Conservation (phyloP, 2,329 filamentous ascomycete species). For the Fragosphaeria purpurea region DNA sequence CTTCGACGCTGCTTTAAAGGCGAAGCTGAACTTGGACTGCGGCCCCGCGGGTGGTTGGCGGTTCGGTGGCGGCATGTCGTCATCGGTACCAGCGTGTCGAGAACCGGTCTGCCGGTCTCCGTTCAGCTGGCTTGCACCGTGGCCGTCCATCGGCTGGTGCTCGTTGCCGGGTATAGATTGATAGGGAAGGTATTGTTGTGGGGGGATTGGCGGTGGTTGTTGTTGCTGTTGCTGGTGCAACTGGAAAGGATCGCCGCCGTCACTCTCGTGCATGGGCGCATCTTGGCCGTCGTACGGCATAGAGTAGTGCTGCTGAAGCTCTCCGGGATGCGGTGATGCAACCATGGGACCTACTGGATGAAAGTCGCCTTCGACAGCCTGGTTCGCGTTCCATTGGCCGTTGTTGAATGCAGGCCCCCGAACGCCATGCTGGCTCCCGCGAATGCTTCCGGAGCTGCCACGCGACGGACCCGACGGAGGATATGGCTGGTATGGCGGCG, state of each 20-base stretch:
- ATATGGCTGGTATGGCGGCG: constrained; percentile 41
- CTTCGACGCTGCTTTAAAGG: constrained; percentile 69
- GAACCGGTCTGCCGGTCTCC: not conserved
- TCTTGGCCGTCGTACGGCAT: constrained; percentile 9
- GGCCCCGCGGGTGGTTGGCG: constrained; percentile 45
- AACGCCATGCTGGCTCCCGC: constrained; percentile 33
- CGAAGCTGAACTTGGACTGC: constrained; percentile 80
- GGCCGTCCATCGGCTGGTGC: not conserved
- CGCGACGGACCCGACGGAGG: constrained; percentile 37
- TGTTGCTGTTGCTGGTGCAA: constrained; percentile 4
- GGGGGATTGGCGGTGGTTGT: not conserved
- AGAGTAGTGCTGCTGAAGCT: constrained; percentile 13
- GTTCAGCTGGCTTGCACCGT: not conserved
- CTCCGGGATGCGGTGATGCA: constrained; percentile 14
- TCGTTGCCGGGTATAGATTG: not conserved
- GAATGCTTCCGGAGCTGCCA: constrained; percentile 28
- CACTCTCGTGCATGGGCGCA: constrained; percentile 3
- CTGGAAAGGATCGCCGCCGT: constrained; percentile 2
- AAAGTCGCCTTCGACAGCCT: constrained; percentile 25
- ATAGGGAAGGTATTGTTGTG: not conserved
- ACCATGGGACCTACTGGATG: constrained; percentile 13
- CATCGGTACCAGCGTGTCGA: constrained; percentile 8
- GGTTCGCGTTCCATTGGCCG: constrained; percentile 59
- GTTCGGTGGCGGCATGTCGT: constrained; percentile 40
- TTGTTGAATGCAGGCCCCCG: constrained; percentile 47